Evolutionary conservation across 768 basidiomycete genomes (phyloP).

Genomic region (Lactarius hengduanensis): DNA sequence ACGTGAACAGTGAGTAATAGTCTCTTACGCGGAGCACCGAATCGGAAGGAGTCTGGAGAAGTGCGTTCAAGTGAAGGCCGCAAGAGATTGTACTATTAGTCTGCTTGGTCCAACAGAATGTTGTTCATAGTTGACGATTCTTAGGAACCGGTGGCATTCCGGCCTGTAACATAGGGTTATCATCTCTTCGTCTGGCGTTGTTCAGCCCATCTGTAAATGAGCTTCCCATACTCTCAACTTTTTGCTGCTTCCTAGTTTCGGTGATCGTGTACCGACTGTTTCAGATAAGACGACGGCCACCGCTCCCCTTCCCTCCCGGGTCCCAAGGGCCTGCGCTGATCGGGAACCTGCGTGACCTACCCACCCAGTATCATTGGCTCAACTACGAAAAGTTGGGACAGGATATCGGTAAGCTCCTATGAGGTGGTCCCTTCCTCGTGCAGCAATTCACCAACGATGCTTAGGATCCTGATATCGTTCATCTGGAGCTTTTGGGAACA

Average conservation of each 20-base stretch:
- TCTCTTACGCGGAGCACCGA: no score
- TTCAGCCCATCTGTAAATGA: background rate
- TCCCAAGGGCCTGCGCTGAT: slow-evolving; percentile 28
- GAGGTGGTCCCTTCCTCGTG: no score
- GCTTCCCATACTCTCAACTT: background rate
- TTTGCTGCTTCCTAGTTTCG: slow-evolving; percentile 2
- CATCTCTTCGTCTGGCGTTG: no score
- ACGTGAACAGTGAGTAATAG: no score
- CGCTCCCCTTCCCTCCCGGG: slow-evolving; percentile 29
- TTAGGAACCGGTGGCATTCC: no score
- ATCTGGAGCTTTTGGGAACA: slow-evolving; percentile 31
- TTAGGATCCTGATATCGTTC: slow-evolving; percentile 33
- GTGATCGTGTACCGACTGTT: slow-evolving; percentile 1
- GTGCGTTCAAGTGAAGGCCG: no score
- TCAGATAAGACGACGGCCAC: background rate
- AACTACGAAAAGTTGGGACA: slow-evolving; percentile 28
- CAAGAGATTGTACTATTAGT: no score
- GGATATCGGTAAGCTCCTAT: slow-evolving; percentile 25
- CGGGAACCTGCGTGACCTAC: slow-evolving; percentile 30
- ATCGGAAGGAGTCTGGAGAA: no score
- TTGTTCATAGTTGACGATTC: no score
- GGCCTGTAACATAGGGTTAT: no score
- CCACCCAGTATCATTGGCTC: slow-evolving; percentile 25
- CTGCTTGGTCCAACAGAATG: no score
- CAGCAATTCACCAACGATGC: background rate